Conservation (phyloP, 164 flowering plant species). For the Cinnamomum micranthum region DNA sequence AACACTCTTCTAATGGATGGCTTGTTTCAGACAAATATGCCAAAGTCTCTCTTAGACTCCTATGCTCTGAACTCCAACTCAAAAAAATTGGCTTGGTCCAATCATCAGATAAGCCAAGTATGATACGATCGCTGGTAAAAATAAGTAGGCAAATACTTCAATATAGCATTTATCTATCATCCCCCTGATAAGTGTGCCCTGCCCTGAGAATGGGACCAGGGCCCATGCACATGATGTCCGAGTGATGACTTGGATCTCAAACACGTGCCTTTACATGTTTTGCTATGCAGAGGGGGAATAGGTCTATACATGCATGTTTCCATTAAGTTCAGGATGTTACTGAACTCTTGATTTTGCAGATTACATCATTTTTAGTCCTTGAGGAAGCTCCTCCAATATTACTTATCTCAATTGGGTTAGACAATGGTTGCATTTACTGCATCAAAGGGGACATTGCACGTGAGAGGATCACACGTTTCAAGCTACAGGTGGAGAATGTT, state of each 20-base stretch:
- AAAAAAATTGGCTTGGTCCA: too few species aligned
- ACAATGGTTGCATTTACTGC: slow-evolving; percentile 85
- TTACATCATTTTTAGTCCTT: slow-evolving; percentile 78
- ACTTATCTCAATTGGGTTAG: slow-evolving; percentile 79
- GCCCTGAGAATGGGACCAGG: too few species aligned
- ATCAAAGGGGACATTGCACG: slow-evolving; percentile 98
- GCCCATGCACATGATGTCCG: too few species aligned
- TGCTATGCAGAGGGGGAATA: neutral
- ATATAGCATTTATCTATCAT: too few species aligned
- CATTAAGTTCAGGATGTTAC: neutral
- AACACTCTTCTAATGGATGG: neutral
- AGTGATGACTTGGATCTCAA: too few species aligned
- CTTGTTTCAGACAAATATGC: neutral
- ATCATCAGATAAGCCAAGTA: too few species aligned
- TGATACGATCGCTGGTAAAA: too few species aligned
- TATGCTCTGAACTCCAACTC: too few species aligned
- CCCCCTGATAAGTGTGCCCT: too few species aligned
- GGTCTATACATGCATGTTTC: neutral
- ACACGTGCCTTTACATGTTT: neutral
- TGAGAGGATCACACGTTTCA: slow-evolving; percentile 85
- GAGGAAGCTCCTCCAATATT: slow-evolving; percentile 95
- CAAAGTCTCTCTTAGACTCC: too few species aligned
- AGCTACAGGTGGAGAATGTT: slow-evolving; percentile 62
- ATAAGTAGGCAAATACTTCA: too few species aligned
- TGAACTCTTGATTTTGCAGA: slow-evolving; percentile 44